These are phyloP conservation scores for Streptanthus diversifolius DNA, from an alignment of 345 rosid genomes.

Conservation along the genomic window DNA sequence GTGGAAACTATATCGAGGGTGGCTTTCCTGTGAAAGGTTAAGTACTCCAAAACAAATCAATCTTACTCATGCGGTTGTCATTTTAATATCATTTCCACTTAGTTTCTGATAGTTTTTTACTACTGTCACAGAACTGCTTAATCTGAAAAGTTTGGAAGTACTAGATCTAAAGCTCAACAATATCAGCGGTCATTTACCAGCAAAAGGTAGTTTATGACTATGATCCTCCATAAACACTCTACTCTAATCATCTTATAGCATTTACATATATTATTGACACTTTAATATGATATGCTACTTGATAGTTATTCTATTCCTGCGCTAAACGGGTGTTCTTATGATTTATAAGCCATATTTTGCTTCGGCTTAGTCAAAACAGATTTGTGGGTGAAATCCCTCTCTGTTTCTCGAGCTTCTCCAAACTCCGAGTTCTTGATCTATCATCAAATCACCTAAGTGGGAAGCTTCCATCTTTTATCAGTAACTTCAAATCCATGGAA, in stretches of 20 bases:
- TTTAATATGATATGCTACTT: no score
- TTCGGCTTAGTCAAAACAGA: slow-evolving; percentile 6
- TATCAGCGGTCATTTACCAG: background rate
- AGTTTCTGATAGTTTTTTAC: background rate
- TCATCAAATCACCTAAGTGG: slow-evolving; percentile 17
- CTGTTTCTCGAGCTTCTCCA: slow-evolving; percentile 4
- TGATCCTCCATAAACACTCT: background rate
- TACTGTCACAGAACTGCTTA: background rate
- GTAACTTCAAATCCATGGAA: slow-evolving; percentile 9
- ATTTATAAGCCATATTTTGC: background rate
- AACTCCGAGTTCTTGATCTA: slow-evolving; percentile 25
- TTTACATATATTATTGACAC: no score
- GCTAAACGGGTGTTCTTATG: background rate
- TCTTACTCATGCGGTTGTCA: background rate
- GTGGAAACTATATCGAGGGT: background rate
- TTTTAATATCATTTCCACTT: background rate
- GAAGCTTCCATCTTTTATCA: slow-evolving; percentile 9
- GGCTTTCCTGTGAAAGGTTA: background rate
- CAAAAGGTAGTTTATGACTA: background rate
- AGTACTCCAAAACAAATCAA: background rate
- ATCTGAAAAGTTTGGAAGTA: slow-evolving; percentile 19
- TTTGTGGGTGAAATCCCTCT: slow-evolving; percentile 10
- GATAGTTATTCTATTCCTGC: no score
- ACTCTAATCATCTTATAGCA: no score
- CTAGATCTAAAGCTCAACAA: slow-evolving; percentile 10